Conservation (phyloP, 1,284 basidiomycete genomes). For the Sutorius eximius region DNA sequence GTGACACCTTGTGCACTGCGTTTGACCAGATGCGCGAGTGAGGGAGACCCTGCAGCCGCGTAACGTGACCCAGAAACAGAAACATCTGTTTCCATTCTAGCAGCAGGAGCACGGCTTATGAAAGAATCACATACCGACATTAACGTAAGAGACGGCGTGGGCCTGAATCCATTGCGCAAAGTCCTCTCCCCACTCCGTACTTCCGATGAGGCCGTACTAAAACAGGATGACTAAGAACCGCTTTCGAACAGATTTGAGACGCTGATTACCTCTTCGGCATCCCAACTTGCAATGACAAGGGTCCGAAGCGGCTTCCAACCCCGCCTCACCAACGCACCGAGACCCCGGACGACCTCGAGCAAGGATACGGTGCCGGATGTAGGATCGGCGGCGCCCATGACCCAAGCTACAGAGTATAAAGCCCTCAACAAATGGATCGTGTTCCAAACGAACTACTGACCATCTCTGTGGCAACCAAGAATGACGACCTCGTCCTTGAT, state of each 20-base stretch:
- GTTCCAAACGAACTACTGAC: constrained; percentile 37
- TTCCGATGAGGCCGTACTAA: constrained; percentile 82
- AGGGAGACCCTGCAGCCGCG: constrained; percentile 60
- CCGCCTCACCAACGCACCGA: constrained; percentile 66
- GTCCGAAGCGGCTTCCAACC: constrained; percentile 93
- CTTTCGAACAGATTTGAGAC: neutral
- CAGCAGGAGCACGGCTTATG: neutral
- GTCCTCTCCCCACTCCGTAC: constrained; percentile 89
- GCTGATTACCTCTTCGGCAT: constrained; percentile 77
- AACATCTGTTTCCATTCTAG: constrained; percentile 42
- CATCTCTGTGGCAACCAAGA: constrained; percentile 87
- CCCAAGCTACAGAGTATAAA: constrained; percentile 37
- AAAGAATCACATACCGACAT: constrained; percentile 55
- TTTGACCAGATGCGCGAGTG: constrained; percentile 75
- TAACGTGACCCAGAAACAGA: constrained; percentile 73
- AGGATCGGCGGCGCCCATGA: constrained; percentile 84
- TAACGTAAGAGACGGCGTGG: constrained; percentile 86
- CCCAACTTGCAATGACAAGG: constrained; percentile 89
- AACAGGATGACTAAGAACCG: neutral
- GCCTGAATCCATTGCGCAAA: constrained; percentile 78
- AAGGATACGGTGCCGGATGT: constrained; percentile 86
- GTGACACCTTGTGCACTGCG: constrained; percentile 65
- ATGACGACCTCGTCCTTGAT: constrained; percentile 85
- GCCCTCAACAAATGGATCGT: constrained; percentile 27
- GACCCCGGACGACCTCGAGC: constrained; percentile 81